Evolutionary conservation across 139 green algal genomes (phyloP).

Genomic region (Trebouxia sp.): DNA sequence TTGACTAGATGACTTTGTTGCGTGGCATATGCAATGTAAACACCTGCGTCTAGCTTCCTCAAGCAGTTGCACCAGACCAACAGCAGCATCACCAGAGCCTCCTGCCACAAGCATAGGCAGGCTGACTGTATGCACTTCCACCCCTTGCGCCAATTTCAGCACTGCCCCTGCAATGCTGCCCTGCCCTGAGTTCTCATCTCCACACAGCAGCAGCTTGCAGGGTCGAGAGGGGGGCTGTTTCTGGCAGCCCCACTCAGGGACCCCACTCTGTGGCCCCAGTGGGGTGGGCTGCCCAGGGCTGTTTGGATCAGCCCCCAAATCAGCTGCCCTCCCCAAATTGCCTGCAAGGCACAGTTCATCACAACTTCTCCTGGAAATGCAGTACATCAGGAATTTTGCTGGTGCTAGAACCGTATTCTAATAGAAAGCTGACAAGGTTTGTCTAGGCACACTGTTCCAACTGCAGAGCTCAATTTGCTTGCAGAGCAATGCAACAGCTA

Average conservation of each 20-base stretch:
- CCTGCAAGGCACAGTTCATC: background rate
- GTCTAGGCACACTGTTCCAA: too few species aligned
- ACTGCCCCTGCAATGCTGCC: slow-evolving; percentile 35
- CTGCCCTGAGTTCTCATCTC: slow-evolving; percentile 44
- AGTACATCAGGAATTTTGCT: background rate
- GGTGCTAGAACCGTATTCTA: too few species aligned
- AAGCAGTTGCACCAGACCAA: background rate
- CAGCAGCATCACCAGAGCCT: slow-evolving; percentile 34
- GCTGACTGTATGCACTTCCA: slow-evolving; percentile 43
- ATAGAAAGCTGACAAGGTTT: too few species aligned
- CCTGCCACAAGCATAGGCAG: slow-evolving; percentile 41
- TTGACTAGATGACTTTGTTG: background rate
- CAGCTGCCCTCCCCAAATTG: too few species aligned
- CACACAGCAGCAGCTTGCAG: slow-evolving; percentile 48
- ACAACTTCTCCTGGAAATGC: background rate
- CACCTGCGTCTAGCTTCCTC: slow-evolving; percentile 5
- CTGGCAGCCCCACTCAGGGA: background rate
- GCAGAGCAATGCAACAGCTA: too few species aligned
- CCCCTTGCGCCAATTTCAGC: slow-evolving; percentile 39
- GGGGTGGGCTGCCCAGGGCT: too few species aligned
- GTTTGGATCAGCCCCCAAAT: background rate
- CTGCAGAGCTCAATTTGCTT: too few species aligned
- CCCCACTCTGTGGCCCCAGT: background rate
- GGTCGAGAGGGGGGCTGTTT: background rate
- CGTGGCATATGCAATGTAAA: background rate